These are phyloP conservation scores for Ottelia alismoides DNA, from an alignment of 106 monocot species.

Conservation along the genomic window DNA sequence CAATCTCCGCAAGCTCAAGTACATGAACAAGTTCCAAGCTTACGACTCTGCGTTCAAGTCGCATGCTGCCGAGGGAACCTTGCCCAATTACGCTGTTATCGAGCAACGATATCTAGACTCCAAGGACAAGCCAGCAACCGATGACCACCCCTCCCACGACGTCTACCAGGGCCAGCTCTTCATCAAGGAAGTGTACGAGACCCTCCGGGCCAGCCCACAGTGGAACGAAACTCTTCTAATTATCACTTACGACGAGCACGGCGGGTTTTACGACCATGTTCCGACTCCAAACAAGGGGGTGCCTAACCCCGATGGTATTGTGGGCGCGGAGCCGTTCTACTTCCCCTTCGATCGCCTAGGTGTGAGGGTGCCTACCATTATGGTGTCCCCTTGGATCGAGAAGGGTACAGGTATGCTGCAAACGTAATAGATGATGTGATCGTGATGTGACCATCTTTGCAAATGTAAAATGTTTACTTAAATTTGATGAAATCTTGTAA, in stretches of 20 bases:
- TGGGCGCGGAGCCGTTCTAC: conserved; percentile 48
- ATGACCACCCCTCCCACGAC: conserved; percentile 87
- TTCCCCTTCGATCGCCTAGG: conserved; percentile 63
- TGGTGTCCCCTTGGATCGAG: conserved; percentile 91
- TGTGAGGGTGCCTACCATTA: conserved; percentile 65
- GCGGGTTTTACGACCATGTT: conserved; percentile 73
- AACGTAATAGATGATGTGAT: no score
- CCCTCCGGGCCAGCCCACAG: conserved; percentile 59
- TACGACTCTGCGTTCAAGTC: conserved; percentile 34
- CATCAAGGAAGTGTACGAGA: conserved; percentile 66
- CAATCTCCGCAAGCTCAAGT: conserved; percentile 75
- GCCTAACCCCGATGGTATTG: conserved; percentile 60
- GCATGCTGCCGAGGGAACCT: conserved; percentile 27
- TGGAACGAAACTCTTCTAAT: conserved; percentile 68
- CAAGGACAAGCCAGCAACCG: conserved; percentile 44
- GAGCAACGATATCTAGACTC: conserved; percentile 77
- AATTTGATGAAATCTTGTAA: not conserved
- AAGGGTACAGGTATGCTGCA: conserved; percentile 78
- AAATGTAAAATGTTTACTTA: not conserved
- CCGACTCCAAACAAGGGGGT: conserved; percentile 59
- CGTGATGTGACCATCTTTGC: no score
- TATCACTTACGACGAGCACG: conserved; percentile 85
- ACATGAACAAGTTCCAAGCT: conserved; percentile 33
- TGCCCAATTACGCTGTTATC: conserved; percentile 76
- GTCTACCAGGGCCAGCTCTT: conserved; percentile 83